Evolutionary conservation across 2,329 filamentous ascomycete species (phyloP).

Genomic region (Aspergillus aculeatus): DNA sequence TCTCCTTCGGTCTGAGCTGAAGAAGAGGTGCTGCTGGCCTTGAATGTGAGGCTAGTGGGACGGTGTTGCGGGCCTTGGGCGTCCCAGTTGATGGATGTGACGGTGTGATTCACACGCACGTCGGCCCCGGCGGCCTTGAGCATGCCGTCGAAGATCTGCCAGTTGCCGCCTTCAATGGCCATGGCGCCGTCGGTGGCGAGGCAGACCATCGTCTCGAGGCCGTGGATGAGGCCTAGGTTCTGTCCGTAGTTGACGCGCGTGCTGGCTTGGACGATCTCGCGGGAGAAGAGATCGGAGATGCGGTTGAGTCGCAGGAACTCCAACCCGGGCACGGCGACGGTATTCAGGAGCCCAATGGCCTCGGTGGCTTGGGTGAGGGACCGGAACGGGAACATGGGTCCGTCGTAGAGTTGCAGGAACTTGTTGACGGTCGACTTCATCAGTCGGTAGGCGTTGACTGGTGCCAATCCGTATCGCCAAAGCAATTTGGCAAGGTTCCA

Average conservation of each 20-base stretch:
- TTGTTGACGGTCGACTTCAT: slow-evolving; percentile 68
- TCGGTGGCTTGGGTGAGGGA: slow-evolving; percentile 69
- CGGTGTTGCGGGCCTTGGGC: slow-evolving; percentile 16
- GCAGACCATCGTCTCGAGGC: slow-evolving; percentile 85
- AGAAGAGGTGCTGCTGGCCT: slow-evolving; percentile 15
- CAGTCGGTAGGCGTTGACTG: slow-evolving; percentile 69
- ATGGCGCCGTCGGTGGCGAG: slow-evolving; percentile 85
- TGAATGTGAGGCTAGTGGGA: slow-evolving; percentile 47
- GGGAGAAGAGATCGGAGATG: slow-evolving; percentile 66
- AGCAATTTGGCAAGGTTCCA: slow-evolving; percentile 77
- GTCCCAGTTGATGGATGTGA: slow-evolving; percentile 57
- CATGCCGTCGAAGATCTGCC: slow-evolving; percentile 89
- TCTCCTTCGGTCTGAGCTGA: slow-evolving; percentile 11
- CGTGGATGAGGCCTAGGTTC: slow-evolving; percentile 82
- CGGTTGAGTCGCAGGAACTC: slow-evolving; percentile 68
- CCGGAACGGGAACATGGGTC: slow-evolving; percentile 78
- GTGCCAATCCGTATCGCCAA: slow-evolving; percentile 81
- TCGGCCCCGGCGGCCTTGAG: slow-evolving; percentile 62
- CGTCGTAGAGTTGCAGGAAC: slow-evolving; percentile 78
- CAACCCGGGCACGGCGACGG: slow-evolving; percentile 70
- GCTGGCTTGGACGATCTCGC: slow-evolving; percentile 83
- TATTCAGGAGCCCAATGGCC: slow-evolving; percentile 64
- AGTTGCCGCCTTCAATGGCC: slow-evolving; percentile 80
- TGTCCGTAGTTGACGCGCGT: slow-evolving; percentile 95
- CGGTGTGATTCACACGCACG: slow-evolving; percentile 65